Evolutionary conservation across 1,284 basidiomycete genomes (phyloP), one percentile per base, ranked within the genome.

Genomic region (Rhodotorula sp.): DNA sequence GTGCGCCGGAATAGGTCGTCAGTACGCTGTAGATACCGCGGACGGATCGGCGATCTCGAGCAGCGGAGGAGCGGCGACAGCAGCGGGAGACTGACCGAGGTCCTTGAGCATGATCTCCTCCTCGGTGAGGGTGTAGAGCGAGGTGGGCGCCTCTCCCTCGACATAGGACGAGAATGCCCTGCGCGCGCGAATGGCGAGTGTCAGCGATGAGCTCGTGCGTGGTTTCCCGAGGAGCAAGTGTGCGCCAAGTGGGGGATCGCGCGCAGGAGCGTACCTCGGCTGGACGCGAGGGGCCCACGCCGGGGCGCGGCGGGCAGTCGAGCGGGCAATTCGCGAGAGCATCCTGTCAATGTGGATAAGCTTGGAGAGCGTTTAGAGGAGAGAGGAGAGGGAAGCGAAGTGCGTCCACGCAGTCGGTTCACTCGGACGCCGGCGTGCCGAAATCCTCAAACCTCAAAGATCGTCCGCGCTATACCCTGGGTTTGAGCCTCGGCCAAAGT

Each of bases 21-120:
- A 48, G 43, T 34, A 29, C 56, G 16, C 56, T 34, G 49, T 15
- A 8, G 21, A 20, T n/a, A n/a, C 26, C 6, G 18, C 12, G 5
- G 46, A 14, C 31, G 57, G 31, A 39, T 8, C 23, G n/a, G n/a
- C 58, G 39, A 23, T 43, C 34, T 23, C 63, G 59, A 49, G 43
- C 14, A 31, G n/a, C 12, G 49, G 6, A 8, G n/a, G 46, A 43
- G 39, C 39, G 39, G 12, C 39, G 39, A 10, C 39, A 43, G 39
- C 39, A 43, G 12, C 12, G 39, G 18, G 20, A 56, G 43, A 76
- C 83, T 78, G 76, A 93, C 93, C 92, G 20, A 90, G 87, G 75
- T 97, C 94, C 57, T 91, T 86, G 31, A 97, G 86, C 89, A 96
- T 91, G 71, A 89, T 84, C 82, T 97, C 94, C 80, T 97, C 94